phyloP scores from a whole-genome alignment of 768 basidiomycete species.

The Favolaschia claudopus region DNA sequence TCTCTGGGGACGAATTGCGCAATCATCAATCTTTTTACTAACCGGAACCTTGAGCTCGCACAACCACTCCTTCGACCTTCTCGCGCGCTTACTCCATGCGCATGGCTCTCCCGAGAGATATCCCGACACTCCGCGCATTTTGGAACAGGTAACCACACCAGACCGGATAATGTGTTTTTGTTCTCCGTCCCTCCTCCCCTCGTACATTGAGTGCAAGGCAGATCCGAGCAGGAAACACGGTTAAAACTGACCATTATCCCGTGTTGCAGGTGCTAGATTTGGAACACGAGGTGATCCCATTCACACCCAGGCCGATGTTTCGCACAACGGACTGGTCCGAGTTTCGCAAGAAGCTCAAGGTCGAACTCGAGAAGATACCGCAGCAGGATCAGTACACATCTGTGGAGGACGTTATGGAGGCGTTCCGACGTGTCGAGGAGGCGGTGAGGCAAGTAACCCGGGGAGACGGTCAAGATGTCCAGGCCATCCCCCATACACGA shows the following conservation, averaged over 20 bases:
- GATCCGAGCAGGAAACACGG: not conserved
- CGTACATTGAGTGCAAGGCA: not conserved
- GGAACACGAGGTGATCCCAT: too few species aligned
- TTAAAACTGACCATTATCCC: conserved; percentile 3
- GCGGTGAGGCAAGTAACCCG: too few species aligned
- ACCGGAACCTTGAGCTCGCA: not conserved
- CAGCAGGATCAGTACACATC: too few species aligned
- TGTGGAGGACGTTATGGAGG: too few species aligned
- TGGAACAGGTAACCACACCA: not conserved
- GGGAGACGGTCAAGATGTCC: too few species aligned
- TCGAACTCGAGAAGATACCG: too few species aligned
- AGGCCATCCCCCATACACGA: too few species aligned
- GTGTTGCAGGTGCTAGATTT: too few species aligned
- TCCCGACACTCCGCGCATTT: conserved; percentile 1
- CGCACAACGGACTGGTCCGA: too few species aligned
- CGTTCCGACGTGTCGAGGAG: too few species aligned
- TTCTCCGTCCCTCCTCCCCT: not conserved
- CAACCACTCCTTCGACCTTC: conserved; percentile 19
- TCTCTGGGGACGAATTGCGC: conserved; percentile 42
- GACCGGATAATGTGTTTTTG: conserved; percentile 5
- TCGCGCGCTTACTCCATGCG: not conserved
- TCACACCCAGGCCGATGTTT: too few species aligned
- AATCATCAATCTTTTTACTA: conserved; percentile 39
- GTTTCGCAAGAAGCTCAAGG: too few species aligned
- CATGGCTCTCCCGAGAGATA: not conserved